Conservation (phyloP, 495 filamentous ascomycete species). For the Emericellopsis terricola region DNA sequence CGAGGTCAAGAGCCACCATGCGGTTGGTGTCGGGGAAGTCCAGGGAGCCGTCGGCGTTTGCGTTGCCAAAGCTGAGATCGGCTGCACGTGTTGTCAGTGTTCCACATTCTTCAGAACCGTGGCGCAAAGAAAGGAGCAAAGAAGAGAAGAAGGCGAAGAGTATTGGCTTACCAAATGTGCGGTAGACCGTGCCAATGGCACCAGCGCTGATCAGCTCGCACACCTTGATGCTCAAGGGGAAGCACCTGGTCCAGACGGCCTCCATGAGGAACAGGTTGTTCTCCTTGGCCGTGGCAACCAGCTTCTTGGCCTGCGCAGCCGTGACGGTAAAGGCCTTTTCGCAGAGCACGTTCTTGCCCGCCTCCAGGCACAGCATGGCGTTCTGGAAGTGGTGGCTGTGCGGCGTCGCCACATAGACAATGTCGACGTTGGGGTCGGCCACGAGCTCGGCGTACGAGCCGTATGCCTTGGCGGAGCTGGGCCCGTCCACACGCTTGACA, state of each 20-base stretch:
- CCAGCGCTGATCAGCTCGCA: constrained; percentile 49
- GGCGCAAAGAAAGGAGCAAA: not conserved
- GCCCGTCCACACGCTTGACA: constrained; percentile 45
- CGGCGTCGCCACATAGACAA: constrained; percentile 84
- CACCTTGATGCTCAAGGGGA: constrained; percentile 64
- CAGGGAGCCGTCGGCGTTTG: constrained; percentile 16
- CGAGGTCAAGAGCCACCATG: constrained; percentile 76
- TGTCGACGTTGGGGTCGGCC: constrained; percentile 58
- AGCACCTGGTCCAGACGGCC: constrained; percentile 88
- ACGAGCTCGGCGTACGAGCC: constrained; percentile 68
- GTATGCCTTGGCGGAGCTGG: constrained; percentile 52
- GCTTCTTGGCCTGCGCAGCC: constrained; percentile 57
- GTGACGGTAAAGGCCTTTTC: constrained; percentile 92
- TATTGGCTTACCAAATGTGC: constrained; percentile 37
- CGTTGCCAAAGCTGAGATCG: not conserved
- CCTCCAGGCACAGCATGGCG: constrained; percentile 59
- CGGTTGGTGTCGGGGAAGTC: constrained; percentile 40
- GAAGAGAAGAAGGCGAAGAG: not conserved
- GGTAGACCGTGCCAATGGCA: constrained; percentile 57
- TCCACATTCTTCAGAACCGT: not conserved
- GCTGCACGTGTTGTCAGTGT: not conserved
- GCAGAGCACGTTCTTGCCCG: constrained; percentile 78
- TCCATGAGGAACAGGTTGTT: constrained; percentile 94
- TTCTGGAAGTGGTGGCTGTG: constrained; percentile 96
- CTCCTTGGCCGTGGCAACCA: constrained; percentile 52